Evolutionary conservation across 768 basidiomycete species (phyloP).

Genomic region (Chalciporus piperatus): DNA sequence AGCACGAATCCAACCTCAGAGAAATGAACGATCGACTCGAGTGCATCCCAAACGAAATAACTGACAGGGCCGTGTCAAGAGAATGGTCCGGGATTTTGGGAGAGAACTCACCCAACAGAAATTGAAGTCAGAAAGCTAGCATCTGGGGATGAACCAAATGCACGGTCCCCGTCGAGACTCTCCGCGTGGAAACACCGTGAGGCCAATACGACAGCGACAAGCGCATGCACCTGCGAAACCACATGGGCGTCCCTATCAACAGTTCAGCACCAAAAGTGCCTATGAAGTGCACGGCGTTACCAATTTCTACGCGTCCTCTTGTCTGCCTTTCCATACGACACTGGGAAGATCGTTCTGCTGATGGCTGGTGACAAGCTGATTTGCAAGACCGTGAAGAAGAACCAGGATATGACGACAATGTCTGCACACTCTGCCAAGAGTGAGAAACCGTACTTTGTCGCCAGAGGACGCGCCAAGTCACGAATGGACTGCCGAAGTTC

Average conservation of each 20-base stretch:
- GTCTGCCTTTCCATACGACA: constrained; percentile 47
- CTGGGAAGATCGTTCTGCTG: constrained; percentile 46
- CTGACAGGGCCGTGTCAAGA: constrained; percentile 30
- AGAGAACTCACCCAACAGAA: constrained; percentile 58
- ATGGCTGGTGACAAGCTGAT: constrained; percentile 54
- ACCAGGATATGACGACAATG: constrained; percentile 51
- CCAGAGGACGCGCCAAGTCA: constrained; percentile 27
- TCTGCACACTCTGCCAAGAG: constrained; percentile 56
- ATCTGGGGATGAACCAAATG: constrained; percentile 69
- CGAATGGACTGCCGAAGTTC: constrained; percentile 30
- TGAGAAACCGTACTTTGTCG: constrained; percentile 43
- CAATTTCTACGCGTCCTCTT: constrained; percentile 56
- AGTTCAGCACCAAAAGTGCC: background rate
- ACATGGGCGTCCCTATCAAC: constrained; percentile 60
- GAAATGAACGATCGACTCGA: constrained; percentile 69
- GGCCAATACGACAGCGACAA: constrained; percentile 65
- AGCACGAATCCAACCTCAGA: constrained; percentile 71
- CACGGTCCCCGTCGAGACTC: constrained; percentile 55
- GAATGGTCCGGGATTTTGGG: background rate
- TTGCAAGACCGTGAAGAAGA: constrained; percentile 58
- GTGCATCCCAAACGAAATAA: constrained; percentile 82
- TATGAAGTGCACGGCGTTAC: constrained; percentile 30
- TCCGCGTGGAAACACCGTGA: constrained; percentile 48
- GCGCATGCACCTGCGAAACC: constrained; percentile 70
- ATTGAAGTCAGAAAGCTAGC: constrained; percentile 63